Evolutionary conservation across 1,284 basidiomycete species (phyloP), one percentile per base, ranked within the genome.

Genomic region (Austroboletus olivaceoglutinosus): DNA sequence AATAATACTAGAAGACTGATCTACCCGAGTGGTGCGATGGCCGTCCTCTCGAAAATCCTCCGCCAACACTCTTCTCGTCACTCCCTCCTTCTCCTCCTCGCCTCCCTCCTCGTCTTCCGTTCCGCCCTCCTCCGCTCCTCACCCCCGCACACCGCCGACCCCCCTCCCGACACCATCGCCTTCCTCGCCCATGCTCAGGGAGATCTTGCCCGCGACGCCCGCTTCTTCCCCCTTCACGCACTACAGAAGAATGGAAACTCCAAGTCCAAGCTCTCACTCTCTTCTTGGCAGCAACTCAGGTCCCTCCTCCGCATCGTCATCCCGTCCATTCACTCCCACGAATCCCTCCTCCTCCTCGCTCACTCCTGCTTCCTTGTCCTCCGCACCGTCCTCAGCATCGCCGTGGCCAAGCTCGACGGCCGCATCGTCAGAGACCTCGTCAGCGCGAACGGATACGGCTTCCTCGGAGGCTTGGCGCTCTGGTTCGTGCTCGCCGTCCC

Each of bases 401-500:
- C 85, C 5, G 95, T 98, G 1, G 96, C 95, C 0, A 80, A 83
- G 42, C 76, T 99, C 11, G 95, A 99, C 65, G 95, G 96, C 11
- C 75, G 83, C 36, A 92, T 98, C 58, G 95, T 97, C 9, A 74
- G 92, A 50, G 90, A 96, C 69, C 76, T 98, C 50, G 93, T 91
- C 43, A 91, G 87, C 29, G 93, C 92, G 0, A 86, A 98, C 63
- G 89, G 85, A 0, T 80, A 78, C 48, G 93, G 93, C 0, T 98
- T 98, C 70, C 56, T 93, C 15, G 81, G 80, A 45, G 94, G 94
- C 0, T 73, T 98, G 0, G 89, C 79, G 0, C 76, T 93, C 52
- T 98, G 95, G 95, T 97, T 96, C 64, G 73, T 85, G 7, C 78
- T 99, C 8, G 92, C 93, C 0, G 77, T 98, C 23, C 95, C 96